phyloP scores from a whole-genome alignment of 116 monocot species.

The Cymodocea nodosa region DNA sequence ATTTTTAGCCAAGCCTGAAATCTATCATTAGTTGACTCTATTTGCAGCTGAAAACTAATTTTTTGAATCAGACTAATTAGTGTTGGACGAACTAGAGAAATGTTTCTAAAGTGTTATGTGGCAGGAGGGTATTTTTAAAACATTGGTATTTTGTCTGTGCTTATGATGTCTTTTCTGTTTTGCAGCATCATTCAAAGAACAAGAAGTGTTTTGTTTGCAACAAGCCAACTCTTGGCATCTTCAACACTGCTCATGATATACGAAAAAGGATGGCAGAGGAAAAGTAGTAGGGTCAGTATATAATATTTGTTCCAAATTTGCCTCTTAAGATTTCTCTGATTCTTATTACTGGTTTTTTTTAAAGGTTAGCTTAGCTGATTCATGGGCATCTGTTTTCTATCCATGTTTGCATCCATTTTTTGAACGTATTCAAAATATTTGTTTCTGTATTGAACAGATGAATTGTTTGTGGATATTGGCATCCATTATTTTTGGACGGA shows the following conservation, averaged over 20 bases:
- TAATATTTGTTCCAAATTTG: neutral
- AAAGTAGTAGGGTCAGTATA: slow-evolving; percentile 12
- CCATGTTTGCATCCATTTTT: too few species aligned
- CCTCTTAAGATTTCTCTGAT: neutral
- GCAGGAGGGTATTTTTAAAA: too few species aligned
- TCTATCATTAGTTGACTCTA: neutral
- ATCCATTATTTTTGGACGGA: too few species aligned
- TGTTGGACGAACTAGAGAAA: too few species aligned
- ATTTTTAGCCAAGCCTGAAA: neutral
- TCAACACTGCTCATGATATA: slow-evolving; percentile 92
- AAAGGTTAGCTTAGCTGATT: too few species aligned
- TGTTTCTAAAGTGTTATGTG: too few species aligned
- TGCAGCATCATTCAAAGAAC: slow-evolving; percentile 82
- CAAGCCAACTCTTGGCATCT: slow-evolving; percentile 85
- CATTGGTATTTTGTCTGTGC: neutral
- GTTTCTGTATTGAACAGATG: too few species aligned
- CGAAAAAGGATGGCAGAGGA: slow-evolving; percentile 66
- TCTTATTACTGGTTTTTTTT: neutral
- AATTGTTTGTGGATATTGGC: too few species aligned
- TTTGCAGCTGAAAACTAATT: too few species aligned
- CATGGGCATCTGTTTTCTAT: too few species aligned
- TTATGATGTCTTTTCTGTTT: neutral
- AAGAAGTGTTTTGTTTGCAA: slow-evolving; percentile 98
- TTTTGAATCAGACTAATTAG: too few species aligned
- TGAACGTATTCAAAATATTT: too few species aligned